Evolutionary conservation across 768 basidiomycete genomes (phyloP).

Genomic region (Cantharellus anzutake): DNA sequence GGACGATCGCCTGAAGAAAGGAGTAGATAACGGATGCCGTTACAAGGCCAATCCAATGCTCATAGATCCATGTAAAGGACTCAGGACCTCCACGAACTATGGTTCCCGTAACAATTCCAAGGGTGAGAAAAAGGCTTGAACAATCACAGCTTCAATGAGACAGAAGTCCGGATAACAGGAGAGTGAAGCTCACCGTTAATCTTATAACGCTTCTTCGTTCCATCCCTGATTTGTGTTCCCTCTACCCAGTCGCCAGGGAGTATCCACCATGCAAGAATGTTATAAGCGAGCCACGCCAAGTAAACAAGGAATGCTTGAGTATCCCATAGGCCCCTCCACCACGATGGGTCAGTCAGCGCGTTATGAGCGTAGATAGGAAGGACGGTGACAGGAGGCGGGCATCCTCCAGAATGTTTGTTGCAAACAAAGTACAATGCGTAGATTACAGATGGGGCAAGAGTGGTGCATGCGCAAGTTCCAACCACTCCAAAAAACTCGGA

Average conservation of each 20-base stretch:
- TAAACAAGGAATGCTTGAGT: constrained; percentile 57
- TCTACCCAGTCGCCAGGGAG: constrained; percentile 57
- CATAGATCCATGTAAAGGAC: constrained; percentile 76
- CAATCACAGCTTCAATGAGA: constrained; percentile 35
- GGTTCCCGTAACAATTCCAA: constrained; percentile 51
- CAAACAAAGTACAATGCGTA: constrained; percentile 67
- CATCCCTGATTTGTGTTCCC: constrained; percentile 54
- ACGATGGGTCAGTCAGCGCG: constrained; percentile 29
- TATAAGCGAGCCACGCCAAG: constrained; percentile 81
- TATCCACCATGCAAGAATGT: constrained; percentile 58
- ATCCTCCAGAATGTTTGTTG: constrained; percentile 49
- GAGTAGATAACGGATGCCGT: constrained; percentile 73
- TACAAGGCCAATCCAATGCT: constrained; percentile 78
- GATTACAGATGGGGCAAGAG: constrained; percentile 48
- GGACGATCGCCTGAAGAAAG: constrained; percentile 46
- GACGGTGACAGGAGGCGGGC: constrained; percentile 31
- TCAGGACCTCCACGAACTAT: constrained; percentile 58
- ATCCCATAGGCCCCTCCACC: constrained; percentile 73
- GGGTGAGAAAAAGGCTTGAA: constrained; percentile 62
- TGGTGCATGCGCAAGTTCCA: constrained; percentile 25
- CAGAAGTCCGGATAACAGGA: not conserved
- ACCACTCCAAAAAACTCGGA: constrained; percentile 12
- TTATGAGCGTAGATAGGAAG: constrained; percentile 27
- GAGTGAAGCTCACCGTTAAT: constrained; percentile 53
- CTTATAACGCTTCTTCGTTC: constrained; percentile 67